Conservation (phyloP, 2,329 filamentous ascomycete species). For the Diatrype stigma region DNA sequence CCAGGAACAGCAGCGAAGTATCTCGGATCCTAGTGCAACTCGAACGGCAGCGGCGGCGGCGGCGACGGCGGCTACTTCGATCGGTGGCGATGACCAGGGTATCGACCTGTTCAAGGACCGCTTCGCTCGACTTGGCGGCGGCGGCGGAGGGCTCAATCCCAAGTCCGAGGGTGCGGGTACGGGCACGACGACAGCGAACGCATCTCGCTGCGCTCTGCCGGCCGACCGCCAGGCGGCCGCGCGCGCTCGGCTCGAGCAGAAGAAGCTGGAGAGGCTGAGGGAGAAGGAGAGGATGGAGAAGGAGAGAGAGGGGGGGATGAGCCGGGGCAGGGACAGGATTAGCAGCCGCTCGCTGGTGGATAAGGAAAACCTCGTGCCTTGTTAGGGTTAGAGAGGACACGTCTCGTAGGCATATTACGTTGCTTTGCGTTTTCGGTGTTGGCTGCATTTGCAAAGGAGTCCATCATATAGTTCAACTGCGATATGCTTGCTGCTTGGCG, state of each 20-base stretch:
- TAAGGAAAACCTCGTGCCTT: slow-evolving; percentile 48
- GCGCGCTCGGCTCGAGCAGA: slow-evolving; percentile 50
- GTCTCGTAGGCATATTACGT: too few species aligned
- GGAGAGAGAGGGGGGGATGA: slow-evolving; percentile 43
- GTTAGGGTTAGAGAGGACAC: background rate
- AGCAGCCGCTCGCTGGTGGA: slow-evolving; percentile 12
- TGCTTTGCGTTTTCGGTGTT: too few species aligned
- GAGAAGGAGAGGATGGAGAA: slow-evolving; percentile 31
- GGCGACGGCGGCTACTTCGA: too few species aligned
- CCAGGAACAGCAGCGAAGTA: background rate
- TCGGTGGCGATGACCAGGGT: too few species aligned
- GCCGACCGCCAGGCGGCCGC: slow-evolving; percentile 51
- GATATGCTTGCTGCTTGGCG: too few species aligned
- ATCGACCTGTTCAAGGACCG: slow-evolving; percentile 44
- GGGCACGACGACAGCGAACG: slow-evolving; percentile 29
- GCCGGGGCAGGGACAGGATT: slow-evolving; percentile 41
- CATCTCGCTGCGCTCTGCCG: slow-evolving; percentile 41
- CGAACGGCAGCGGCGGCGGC: slow-evolving; percentile 8
- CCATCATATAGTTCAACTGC: too few species aligned
- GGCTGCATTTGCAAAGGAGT: too few species aligned
- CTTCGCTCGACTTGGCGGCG: slow-evolving; percentile 41
- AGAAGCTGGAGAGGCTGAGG: slow-evolving; percentile 47
- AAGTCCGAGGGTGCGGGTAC: too few species aligned
- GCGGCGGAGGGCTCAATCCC: too few species aligned
- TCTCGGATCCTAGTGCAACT: slow-evolving; percentile 18